Conservation (phyloP, 257 asterid genomes). For the Scutellaria barbata region DNA sequence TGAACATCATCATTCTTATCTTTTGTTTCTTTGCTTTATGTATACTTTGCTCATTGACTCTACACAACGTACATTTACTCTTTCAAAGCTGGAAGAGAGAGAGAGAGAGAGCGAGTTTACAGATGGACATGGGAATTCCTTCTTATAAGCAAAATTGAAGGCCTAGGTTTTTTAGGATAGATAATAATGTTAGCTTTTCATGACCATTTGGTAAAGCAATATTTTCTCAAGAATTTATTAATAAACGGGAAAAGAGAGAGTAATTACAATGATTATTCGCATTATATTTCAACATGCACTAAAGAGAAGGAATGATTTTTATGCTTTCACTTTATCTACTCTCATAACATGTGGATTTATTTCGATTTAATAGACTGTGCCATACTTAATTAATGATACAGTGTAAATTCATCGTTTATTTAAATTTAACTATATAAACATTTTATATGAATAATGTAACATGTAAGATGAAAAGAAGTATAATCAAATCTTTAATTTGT, state of each 20-base stretch:
- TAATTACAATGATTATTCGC: background rate
- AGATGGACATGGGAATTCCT: slow-evolving; percentile 3
- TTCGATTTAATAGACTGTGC: background rate
- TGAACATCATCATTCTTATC: slow-evolving; percentile 47
- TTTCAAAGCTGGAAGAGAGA: slow-evolving; percentile 3
- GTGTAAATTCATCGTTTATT: too few species aligned
- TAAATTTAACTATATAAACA: too few species aligned
- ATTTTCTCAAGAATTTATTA: background rate
- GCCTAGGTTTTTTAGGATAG: background rate
- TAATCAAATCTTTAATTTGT: too few species aligned
- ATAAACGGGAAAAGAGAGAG: too few species aligned
- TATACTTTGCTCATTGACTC: slow-evolving; percentile 30
- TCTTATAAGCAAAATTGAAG: slow-evolving; percentile 9
- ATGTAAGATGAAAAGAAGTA: too few species aligned
- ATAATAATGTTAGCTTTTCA: background rate
- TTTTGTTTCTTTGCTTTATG: slow-evolving; percentile 27
- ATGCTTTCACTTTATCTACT: slow-evolving; percentile 9
- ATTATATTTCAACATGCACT: background rate
- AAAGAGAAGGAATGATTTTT: background rate
- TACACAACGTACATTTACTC: slow-evolving; percentile 22
- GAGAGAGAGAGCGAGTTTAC: slow-evolving; percentile 1
- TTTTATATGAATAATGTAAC: too few species aligned
- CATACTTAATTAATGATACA: background rate
- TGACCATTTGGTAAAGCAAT: background rate
- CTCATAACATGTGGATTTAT: background rate